These are phyloP conservation scores for Terfezia claveryi DNA, from an alignment of 495 filamentous ascomycete genomes.

Conservation along the genomic window DNA sequence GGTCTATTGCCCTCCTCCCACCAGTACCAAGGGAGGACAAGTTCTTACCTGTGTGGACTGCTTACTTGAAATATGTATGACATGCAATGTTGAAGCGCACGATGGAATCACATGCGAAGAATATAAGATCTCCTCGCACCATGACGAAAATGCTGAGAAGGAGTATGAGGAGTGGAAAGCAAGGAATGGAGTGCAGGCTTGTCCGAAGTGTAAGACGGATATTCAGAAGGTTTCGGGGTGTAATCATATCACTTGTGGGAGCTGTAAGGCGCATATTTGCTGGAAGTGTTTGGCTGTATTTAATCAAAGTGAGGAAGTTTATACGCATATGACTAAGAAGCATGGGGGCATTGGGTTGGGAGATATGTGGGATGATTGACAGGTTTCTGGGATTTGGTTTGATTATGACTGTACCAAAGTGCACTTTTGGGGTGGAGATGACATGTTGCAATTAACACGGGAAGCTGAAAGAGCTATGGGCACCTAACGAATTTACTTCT, in stretches of 20 bases:
- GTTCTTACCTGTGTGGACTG: constrained; percentile 20
- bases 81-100: constrained; percentile 17
- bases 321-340: constrained; percentile 18
- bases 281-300: constrained; percentile 21
- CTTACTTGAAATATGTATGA: constrained; percentile 19
- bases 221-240: constrained; percentile 22
- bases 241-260: constrained; percentile 20
- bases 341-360: constrained; percentile 11
- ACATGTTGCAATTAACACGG: too few relatives aligned
- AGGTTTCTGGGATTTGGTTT: too few relatives aligned
- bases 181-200: constrained; percentile 15
- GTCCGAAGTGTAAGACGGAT: constrained; percentile 14
- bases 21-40: constrained; percentile 5
- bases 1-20: constrained; percentile 10
- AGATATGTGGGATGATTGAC: background rate
- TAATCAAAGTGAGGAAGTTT: constrained; percentile 2
- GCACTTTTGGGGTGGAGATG: too few relatives aligned
- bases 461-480: too few relatives aligned
- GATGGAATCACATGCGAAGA: constrained; percentile 21
- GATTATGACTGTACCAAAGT: too few relatives aligned
- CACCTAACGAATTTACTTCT: too few relatives aligned
- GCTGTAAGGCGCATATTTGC: constrained; percentile 21
- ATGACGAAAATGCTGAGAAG: constrained; percentile 6
- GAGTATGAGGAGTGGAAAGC: constrained; percentile 12
- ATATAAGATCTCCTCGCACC: constrained; percentile 7